Evolutionary conservation across 2,329 filamentous ascomycete genomes (phyloP).

Genomic region (Colletotrichum tamarilloi): DNA sequence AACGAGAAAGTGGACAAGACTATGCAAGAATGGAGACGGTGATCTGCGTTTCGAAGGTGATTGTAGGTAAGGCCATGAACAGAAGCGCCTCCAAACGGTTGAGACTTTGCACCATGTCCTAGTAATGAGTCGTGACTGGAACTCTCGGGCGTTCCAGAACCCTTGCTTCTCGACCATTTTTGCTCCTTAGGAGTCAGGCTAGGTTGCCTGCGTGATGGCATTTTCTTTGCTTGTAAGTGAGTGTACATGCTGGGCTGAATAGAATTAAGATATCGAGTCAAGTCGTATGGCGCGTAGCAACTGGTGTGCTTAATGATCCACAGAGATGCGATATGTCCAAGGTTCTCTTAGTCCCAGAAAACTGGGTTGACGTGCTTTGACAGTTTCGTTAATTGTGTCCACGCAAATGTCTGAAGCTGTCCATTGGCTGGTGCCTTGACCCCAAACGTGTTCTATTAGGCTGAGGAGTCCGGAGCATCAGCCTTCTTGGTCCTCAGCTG

Average conservation of each 20-base stretch:
- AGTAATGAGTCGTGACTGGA: neutral
- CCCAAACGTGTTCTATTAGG: neutral
- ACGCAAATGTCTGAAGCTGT: neutral
- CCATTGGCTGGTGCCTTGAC: neutral
- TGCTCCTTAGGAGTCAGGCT: too few relatives aligned
- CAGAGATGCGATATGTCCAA: neutral
- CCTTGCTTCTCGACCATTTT: neutral
- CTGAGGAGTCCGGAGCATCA: neutral
- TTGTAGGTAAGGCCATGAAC: neutral
- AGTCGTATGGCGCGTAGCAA: neutral
- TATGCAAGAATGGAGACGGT: neutral
- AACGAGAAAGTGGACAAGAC: neutral
- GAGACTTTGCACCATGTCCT: neutral
- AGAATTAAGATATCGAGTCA: neutral
- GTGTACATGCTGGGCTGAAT: neutral
- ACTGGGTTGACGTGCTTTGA: neutral
- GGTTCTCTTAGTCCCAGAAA: neutral
- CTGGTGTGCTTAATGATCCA: neutral
- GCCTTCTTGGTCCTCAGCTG: too few relatives aligned
- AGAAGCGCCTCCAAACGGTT: neutral
- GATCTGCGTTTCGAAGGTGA: neutral
- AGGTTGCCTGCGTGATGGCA: neutral
- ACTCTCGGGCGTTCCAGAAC: neutral
- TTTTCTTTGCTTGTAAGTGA: neutral
- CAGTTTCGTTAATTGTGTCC: neutral